A percentile compares a stretch with the other conserved stretches of the same genome.
These are phyloP conservation scores for Eucalyptus microcorys DNA, from an alignment of 345 rosid genomes.

Conservation along the genomic window DNA sequence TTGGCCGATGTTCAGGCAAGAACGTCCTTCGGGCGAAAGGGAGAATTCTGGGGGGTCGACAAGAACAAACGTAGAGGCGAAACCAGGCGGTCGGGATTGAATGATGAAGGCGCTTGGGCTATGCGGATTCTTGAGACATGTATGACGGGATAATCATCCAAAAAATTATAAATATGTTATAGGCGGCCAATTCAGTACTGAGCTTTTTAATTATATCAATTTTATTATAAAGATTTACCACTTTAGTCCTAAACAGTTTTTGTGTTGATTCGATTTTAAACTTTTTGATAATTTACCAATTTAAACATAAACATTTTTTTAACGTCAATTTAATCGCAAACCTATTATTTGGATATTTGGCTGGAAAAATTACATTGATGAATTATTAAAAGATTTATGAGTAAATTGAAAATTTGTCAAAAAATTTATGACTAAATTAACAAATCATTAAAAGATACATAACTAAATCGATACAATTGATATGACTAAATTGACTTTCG, in stretches of 20 bases:
- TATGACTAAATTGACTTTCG: accelerated
- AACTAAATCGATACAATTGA: accelerated
- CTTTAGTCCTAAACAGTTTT: accelerated
- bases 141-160: no score
- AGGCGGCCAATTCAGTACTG: accelerated
- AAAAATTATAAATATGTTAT: no score
- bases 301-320: neutral
- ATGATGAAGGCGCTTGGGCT: neutral
- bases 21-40: neutral
- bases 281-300: accelerated
- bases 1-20: neutral
- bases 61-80: neutral
- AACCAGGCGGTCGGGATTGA: neutral
- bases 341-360: no score
- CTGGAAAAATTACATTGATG: no score
- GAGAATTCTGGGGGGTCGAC: neutral
- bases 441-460: accelerated
- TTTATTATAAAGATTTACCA: accelerated
- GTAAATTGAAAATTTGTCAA: accelerated
- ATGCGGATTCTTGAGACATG: neutral
- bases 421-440: accelerated
- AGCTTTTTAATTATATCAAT: no score
- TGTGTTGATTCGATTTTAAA: accelerated
- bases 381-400: accelerated
- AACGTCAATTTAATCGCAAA: accelerated